Evolutionary conservation across 2,329 filamentous ascomycete genomes (phyloP), one percentile per base, ranked within the genome.

Genomic region (Ilyonectria mors-panacis): DNA sequence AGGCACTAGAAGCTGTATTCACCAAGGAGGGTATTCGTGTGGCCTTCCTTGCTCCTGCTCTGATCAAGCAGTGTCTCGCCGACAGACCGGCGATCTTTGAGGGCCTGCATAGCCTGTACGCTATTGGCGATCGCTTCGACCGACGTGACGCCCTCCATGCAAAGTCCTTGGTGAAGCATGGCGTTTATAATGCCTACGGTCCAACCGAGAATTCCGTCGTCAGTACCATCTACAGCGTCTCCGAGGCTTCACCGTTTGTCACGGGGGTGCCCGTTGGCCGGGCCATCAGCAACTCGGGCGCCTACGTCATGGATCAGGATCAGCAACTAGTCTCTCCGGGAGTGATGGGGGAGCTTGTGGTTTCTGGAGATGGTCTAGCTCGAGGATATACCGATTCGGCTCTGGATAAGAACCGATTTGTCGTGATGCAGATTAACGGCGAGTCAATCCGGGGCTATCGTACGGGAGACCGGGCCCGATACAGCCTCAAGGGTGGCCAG

Each of bases 361-460:
- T 77, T 1, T 71, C 72, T 3, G 75, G 75, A 1, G 73, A 75
- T 77, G n/a, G n/a, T n/a, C n/a, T n/a, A n/a, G n/a, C n/a, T n/a
- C n/a, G n/a, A n/a, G n/a, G n/a, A n/a, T n/a, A 77, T 23, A 68
- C 37, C 1, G 69, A 75, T 44, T 17, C 60, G 4, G 12, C 35
- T 0, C 54, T 71, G 1, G 33, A 74, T 15, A 4, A 21, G 21
- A 26, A 48, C 28, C 71, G 70, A 3, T 76, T 76, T 19, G n/a
- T 73, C 2, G 0, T 53, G 1, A 17, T 74, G 1, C 21, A 13
- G 2, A 37, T 72, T 17, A 42, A 63, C 4, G 55, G 65, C 1
- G 2, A 66, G 21, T 8, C 0, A 1, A 26, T 69, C 0, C 63
- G 65, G 4, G 62, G 69, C 0, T 77, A 77, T 19, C 61, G 72